Evolutionary conservation across 1,139 yeast genomes (phyloP).

Genomic region (Casaregolazyma lundiana): DNA sequence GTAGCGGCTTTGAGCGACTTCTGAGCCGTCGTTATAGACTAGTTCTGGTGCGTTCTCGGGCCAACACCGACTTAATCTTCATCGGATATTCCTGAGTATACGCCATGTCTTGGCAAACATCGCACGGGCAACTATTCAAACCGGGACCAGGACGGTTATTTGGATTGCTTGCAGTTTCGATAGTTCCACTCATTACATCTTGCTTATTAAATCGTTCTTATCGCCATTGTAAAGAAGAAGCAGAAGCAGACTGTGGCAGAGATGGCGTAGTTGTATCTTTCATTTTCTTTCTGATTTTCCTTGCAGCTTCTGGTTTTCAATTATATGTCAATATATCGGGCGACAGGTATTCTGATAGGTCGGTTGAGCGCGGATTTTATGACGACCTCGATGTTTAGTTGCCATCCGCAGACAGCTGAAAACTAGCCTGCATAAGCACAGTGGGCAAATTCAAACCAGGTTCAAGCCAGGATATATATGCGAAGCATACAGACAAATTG

Average conservation of each 20-base stretch:
- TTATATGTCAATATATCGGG: conserved; percentile 2
- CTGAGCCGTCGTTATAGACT: no score
- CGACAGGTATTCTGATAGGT: conserved; percentile 2
- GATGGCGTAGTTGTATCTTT: not conserved
- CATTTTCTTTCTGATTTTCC: not conserved
- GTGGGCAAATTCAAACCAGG: no score
- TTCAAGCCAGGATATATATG: no score
- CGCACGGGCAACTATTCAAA: not conserved
- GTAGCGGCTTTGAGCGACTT: no score
- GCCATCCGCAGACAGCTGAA: no score
- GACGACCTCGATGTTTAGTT: not conserved
- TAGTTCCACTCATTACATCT: not conserved
- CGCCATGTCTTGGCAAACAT: not conserved
- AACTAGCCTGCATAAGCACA: no score
- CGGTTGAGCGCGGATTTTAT: conserved; percentile 4
- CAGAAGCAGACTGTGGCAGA: not conserved
- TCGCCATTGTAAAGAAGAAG: not conserved
- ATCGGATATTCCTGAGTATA: no score
- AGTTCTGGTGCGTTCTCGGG: not conserved
- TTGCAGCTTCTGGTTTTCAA: conserved; percentile 1
- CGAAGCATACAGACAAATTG: no score
- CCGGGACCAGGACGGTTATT: not conserved
- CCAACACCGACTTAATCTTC: not conserved
- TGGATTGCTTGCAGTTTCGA: not conserved
- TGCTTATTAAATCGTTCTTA: not conserved